Conservation (phyloP, 805 yeast species). For the Limtongozyma cylindracea region DNA sequence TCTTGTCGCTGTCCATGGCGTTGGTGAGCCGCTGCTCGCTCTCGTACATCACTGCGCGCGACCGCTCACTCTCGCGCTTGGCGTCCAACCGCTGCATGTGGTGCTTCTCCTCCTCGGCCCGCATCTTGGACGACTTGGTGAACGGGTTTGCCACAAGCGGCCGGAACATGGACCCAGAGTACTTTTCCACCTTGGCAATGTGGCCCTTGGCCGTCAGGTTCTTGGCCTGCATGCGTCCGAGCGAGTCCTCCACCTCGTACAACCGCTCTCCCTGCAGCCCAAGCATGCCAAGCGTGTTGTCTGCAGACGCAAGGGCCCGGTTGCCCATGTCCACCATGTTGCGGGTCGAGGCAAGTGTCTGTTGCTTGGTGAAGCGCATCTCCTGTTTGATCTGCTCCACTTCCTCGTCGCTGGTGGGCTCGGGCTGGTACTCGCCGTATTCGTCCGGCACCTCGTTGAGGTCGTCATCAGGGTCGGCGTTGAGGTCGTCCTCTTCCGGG, state of each 20-base stretch:
- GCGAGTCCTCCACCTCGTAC: conserved; percentile 52
- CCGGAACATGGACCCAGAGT: conserved; percentile 61
- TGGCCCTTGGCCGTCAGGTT: conserved; percentile 64
- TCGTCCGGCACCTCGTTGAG: too few species aligned
- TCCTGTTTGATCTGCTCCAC: conserved; percentile 71
- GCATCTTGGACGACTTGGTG: conserved; percentile 51
- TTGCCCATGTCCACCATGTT: conserved; percentile 40
- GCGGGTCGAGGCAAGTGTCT: conserved; percentile 64
- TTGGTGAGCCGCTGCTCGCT: conserved; percentile 45
- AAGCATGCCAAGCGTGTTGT: conserved; percentile 68
- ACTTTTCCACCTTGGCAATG: conserved; percentile 52
- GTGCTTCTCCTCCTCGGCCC: conserved; percentile 47
- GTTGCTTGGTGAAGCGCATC: conserved; percentile 63
- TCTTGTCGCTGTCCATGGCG: conserved; percentile 22
- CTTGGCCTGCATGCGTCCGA: conserved; percentile 60
- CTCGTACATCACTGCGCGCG: conserved; percentile 28
- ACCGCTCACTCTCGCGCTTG: conserved; percentile 32
- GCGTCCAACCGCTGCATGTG: conserved; percentile 35
- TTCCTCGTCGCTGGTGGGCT: too few species aligned
- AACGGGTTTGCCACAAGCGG: conserved; percentile 71
- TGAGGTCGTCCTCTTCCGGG: too few species aligned
- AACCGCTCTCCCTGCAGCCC: conserved; percentile 86
- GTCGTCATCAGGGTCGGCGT: too few species aligned
- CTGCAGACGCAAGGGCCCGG: conserved; percentile 18
- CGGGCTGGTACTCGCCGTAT: too few species aligned